Evolutionary conservation across 2,329 filamentous ascomycete genomes (phyloP).

Genomic region (Apiospora koreana): DNA sequence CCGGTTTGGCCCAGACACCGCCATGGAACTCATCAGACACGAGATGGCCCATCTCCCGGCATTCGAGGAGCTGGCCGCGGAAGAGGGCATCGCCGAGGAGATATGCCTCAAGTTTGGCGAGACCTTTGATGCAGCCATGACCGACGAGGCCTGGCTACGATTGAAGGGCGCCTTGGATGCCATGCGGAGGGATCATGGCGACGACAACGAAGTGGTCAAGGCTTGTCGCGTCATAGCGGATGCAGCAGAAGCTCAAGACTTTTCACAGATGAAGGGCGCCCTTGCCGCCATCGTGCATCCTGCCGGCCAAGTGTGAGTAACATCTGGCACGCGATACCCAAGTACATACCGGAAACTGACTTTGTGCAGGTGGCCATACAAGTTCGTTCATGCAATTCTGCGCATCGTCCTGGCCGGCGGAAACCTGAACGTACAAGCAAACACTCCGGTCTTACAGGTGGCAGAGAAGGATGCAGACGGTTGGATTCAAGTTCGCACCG

Average conservation of each 20-base stretch:
- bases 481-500: conserved; percentile 24
- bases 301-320: conserved; percentile 19
- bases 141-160: conserved; percentile 29
- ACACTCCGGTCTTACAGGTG: conserved; percentile 26
- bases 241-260: conserved; percentile 26
- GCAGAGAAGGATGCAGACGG: conserved; percentile 25
- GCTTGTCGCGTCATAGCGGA: conserved; percentile 23
- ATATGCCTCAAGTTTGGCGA: conserved; percentile 30
- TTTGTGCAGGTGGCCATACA: conserved; percentile 18
- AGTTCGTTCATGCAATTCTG: conserved; percentile 19
- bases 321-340: too few species aligned
- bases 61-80: conserved; percentile 15
- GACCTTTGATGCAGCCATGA: conserved; percentile 36
- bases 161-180: conserved; percentile 28
- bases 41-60: conserved; percentile 29
- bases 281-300: conserved; percentile 30
- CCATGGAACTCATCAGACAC: conserved; percentile 30
- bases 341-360: neutral
- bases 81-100: conserved; percentile 28
- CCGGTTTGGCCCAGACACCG: conserved; percentile 28
- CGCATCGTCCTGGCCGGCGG: conserved; percentile 16
- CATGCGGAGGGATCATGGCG: conserved; percentile 29
- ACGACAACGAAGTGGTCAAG: conserved; percentile 28
- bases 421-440: conserved; percentile 27
- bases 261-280: conserved; percentile 33